Evolutionary conservation across 2,329 filamentous ascomycete species (phyloP), one percentile per base, ranked within the genome.

Genomic region (Trichoderma sp.): DNA sequence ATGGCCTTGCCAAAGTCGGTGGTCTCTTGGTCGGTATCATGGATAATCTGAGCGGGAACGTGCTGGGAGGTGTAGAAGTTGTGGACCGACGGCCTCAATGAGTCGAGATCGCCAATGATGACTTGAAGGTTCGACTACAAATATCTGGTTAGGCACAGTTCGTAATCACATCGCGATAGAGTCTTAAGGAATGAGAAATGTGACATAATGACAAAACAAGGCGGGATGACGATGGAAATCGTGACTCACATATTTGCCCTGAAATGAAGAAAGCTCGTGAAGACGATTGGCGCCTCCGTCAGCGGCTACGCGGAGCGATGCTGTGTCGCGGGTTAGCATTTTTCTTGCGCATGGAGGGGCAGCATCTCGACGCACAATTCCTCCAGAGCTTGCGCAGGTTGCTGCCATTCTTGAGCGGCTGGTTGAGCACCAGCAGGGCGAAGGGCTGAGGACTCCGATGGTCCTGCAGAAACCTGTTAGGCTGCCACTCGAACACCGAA

Each of bases 51-150:
- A 2, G 92, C 83, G 78, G 76, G 78, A 22, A 65, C 75, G 17
- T 75, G 77, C 63, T 84, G 83, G 25, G 82, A 80, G 37, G 85
- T 82, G 79, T 94, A 97, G 78, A 91, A 90, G n/a, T 83, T 74
- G 63, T 84, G 84, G 12, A 91, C 85, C 13, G 86, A 79, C 10
- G 87, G 82, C 3, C 81, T 81, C 19, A 98, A 82, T 4, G 94
- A 97, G 80, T 99, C 95, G 10, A 99, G 85, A 77, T 99, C 95
- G 56, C 95, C 95, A 72, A 97, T 89, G 70, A 99, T 93, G 65
- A 86, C 83, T 74, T 92, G 82, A 1, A 93, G 87, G 67, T 88
- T 82, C 75, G 87, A 79, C 84, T 87, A 67, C 10, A 17, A 13
- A 34, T 9, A 12, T 15, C 53, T 68, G 52, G 52, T 32, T 19